A percentile compares a stretch with the other conserved stretches of the same genome.
Evolutionary conservation across 192 early-diverging fungal species (phyloP).

Genomic region (Coemansia sp.): DNA sequence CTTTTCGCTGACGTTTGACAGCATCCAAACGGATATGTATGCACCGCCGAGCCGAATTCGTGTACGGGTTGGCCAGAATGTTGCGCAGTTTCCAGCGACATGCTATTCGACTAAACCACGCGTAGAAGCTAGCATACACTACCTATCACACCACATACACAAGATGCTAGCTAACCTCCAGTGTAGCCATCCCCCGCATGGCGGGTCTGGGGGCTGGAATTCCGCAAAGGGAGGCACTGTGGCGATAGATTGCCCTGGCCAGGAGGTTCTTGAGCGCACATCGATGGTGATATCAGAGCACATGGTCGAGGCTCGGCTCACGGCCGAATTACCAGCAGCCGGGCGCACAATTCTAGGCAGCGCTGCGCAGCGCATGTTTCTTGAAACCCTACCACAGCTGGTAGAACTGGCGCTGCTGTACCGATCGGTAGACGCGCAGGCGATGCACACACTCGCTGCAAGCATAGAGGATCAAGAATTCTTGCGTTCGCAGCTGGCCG

Average conservation of each 20-base stretch:
- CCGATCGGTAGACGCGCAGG: conserved; percentile 13
- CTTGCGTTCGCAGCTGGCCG: conserved; percentile 39
- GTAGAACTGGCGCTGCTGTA: conserved; percentile 31
- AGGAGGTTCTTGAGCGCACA: conserved; percentile 56
- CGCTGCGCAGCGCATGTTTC: conserved; percentile 39
- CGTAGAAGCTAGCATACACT: conserved; percentile 43
- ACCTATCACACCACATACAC: conserved; percentile 34
- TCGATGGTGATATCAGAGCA: conserved; percentile 25
- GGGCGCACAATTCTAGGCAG: conserved; percentile 52
- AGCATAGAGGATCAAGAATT: conserved; percentile 55
- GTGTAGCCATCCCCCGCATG: neutral
- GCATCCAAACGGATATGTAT: conserved; percentile 53
- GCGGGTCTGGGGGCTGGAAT: conserved; percentile 23
- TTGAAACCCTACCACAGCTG: conserved; percentile 36
- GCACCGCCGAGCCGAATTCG: conserved; percentile 55
- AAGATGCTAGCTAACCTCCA: conserved; percentile 2
- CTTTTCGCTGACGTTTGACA: conserved; percentile 36
- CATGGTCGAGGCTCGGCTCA: conserved; percentile 48
- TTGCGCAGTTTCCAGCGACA: conserved; percentile 27
- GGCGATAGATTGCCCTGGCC: conserved; percentile 49
- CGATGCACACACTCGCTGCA: conserved; percentile 28
- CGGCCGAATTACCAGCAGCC: conserved; percentile 47
- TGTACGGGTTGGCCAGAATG: conserved; percentile 30
- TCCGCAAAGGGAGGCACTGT: conserved; percentile 39
- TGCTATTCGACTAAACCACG: conserved; percentile 29